Evolutionary conservation across 306 rosid species (phyloP).

Genomic region (Coriaria nepalensis): DNA sequence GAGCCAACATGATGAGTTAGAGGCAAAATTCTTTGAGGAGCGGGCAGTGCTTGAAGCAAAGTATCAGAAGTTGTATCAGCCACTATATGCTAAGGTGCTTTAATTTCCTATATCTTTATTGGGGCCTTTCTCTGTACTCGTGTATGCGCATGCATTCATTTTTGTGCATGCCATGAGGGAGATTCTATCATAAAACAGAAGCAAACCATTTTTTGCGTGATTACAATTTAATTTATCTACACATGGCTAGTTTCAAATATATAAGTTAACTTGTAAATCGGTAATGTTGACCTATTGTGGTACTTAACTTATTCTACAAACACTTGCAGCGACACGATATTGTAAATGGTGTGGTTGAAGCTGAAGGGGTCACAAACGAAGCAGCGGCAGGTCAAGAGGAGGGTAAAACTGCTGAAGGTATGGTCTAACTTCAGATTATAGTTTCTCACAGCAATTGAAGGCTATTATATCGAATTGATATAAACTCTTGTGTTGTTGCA

Average conservation of each 20-base stretch:
- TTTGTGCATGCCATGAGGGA: too few relatives aligned
- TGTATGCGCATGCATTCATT: too few relatives aligned
- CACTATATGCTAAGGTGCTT: constrained; percentile 56
- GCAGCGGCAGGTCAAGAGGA: constrained; percentile 29
- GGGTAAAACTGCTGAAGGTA: constrained; percentile 37
- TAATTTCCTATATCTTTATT: neutral
- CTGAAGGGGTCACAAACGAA: constrained; percentile 41
- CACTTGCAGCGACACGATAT: constrained; percentile 56
- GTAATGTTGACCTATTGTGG: too few relatives aligned
- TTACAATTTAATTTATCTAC: neutral
- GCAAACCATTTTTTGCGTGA: neutral
- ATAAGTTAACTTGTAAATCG: too few relatives aligned
- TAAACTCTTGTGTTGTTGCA: constrained; percentile 17
- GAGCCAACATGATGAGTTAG: constrained; percentile 74
- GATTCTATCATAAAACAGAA: too few relatives aligned
- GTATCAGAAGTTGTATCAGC: constrained; percentile 75
- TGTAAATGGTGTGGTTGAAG: constrained; percentile 62
- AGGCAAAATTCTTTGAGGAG: constrained; percentile 78
- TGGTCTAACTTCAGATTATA: neutral
- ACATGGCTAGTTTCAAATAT: too few relatives aligned
- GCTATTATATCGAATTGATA: neutral
- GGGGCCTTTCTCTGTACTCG: neutral
- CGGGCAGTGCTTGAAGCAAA: constrained; percentile 87
- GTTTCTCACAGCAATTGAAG: neutral
- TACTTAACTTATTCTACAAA: neutral